A percentile compares a stretch with the other conserved stretches of the same genome.
Evolutionary conservation across 768 basidiomycete species (phyloP).

Genomic region (Tylopilus subfusipes): DNA sequence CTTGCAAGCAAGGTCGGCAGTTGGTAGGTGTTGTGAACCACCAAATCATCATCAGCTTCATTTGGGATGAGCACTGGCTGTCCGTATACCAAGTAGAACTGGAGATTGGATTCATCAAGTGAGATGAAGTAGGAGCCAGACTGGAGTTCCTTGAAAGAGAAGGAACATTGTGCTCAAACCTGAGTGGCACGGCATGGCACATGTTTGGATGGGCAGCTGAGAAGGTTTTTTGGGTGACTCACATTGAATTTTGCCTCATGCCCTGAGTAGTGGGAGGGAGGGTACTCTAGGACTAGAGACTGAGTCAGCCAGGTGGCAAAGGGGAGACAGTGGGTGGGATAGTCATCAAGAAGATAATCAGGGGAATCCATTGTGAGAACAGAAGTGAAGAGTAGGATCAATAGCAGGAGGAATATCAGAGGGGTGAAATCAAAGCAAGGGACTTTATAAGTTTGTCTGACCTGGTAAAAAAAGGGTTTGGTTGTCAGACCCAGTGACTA

Average conservation of each 20-base stretch:
- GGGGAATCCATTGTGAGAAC: constrained; percentile 14
- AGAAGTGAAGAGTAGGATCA: constrained; percentile 12
- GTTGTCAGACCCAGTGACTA: constrained; percentile 19
- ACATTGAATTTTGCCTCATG: constrained; percentile 26
- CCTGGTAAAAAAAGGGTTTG: constrained; percentile 19
- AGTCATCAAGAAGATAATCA: neutral
- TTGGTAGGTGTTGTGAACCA: constrained; percentile 7
- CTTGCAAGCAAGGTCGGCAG: constrained; percentile 1
- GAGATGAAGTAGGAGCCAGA: constrained; percentile 24
- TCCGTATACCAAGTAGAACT: constrained; percentile 32
- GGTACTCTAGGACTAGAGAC: constrained; percentile 1
- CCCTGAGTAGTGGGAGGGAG: no score
- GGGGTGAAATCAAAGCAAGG: no score
- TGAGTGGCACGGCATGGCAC: no score
- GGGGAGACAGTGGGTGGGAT: neutral
- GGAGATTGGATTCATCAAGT: constrained; percentile 31
- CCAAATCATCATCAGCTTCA: constrained; percentile 18
- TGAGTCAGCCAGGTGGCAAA: neutral
- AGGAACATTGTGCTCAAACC: constrained; percentile 30
- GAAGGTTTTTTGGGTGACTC: neutral
- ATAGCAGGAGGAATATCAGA: constrained; percentile 19
- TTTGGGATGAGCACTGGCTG: constrained; percentile 34
- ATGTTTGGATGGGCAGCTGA: neutral
- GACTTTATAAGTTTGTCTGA: constrained; percentile 32
- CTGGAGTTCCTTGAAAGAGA: constrained; percentile 34